phyloP scores from a whole-genome alignment of 2,329 filamentous ascomycete genomes.

The Colletotrichum eremochloae region DNA sequence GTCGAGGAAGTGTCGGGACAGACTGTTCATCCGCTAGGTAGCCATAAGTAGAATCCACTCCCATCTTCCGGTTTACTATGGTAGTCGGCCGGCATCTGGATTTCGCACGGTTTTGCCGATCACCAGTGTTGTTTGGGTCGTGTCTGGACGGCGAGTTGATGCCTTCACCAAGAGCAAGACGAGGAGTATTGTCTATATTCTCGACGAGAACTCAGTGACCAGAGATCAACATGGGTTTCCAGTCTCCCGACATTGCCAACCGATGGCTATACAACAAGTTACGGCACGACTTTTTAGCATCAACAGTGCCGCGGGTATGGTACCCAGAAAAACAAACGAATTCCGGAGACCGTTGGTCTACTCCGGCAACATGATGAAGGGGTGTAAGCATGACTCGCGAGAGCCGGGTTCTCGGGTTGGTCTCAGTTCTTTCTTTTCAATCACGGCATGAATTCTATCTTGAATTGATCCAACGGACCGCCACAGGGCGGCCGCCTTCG shows the following conservation, averaged over 20 bases:
- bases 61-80: too few species aligned
- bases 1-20: neutral
- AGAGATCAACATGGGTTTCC: neutral
- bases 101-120: neutral
- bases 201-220: neutral
- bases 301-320: neutral
- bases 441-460: neutral
- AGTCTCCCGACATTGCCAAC: neutral
- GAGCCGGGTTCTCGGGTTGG: neutral
- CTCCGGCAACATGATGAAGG: neutral
- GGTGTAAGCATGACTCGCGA: neutral
- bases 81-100: neutral
- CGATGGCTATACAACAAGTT: neutral
- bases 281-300: neutral
- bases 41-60: neutral
- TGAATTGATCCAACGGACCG: neutral
- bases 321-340: neutral
- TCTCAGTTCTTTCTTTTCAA: neutral
- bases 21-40: neutral
- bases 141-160: neutral
- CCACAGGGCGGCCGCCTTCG: too few species aligned
- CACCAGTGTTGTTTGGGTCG: too few species aligned
- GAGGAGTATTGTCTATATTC: neutral
- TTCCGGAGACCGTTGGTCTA: neutral
- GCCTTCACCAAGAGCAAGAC: neutral